These are phyloP conservation scores for Mycena capillaripes DNA, from an alignment of 768 basidiomycete species.

Conservation along the genomic window DNA sequence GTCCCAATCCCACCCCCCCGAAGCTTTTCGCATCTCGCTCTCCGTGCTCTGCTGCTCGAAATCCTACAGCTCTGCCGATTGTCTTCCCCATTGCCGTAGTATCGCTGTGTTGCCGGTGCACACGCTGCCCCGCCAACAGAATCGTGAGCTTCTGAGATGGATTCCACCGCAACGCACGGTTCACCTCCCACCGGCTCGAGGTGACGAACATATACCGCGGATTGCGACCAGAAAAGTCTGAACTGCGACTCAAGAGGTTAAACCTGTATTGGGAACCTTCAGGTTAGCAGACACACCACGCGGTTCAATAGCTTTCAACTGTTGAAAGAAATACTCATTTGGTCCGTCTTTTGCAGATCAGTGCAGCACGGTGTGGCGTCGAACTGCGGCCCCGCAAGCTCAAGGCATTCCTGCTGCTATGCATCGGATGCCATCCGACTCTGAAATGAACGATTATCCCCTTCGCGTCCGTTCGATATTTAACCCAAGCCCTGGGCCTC, in stretches of 20 bases:
- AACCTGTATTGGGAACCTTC: constrained; percentile 1
- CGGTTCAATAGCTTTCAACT: not conserved
- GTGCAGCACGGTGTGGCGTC: not conserved
- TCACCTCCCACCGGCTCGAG: not conserved
- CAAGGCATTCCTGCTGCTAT: not conserved
- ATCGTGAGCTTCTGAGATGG: constrained; percentile 3
- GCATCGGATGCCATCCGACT: not conserved
- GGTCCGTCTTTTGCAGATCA: not conserved
- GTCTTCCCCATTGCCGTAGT: no score
- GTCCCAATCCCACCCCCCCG: no score
- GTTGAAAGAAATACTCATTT: not conserved
- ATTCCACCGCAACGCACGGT: constrained; percentile 4
- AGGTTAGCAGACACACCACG: constrained; percentile 1
- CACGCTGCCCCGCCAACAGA: not conserved
- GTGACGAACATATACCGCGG: constrained; percentile 2
- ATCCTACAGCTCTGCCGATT: no score
- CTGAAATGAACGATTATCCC: not conserved
- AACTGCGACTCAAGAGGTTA: not conserved
- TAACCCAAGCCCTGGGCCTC: no score
- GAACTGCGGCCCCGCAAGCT: no score
- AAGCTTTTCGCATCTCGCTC: no score
- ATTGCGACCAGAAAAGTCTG: constrained; percentile 1
- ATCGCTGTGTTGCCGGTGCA: constrained; percentile 1
- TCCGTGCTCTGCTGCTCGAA: no score
- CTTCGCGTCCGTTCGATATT: not conserved